Evolutionary conservation across 1,284 basidiomycete genomes (phyloP), one percentile per base, ranked within the genome.

Genomic region (Tilletia indica): DNA sequence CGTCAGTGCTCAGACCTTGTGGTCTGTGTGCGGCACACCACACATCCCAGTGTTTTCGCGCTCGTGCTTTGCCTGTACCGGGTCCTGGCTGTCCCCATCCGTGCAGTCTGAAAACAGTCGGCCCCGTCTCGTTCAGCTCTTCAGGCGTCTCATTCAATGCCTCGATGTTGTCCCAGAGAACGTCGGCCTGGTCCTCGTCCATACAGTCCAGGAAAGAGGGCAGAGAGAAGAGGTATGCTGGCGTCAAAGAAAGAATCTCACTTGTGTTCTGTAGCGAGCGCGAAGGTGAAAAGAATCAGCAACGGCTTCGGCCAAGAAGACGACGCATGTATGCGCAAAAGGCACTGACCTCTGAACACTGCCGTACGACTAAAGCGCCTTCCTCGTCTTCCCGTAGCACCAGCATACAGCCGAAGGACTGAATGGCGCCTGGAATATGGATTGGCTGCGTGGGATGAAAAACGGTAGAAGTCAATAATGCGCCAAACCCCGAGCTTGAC

Each of bases 321-420:
- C 68, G 56, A 19, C 34, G 45, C 67, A 19, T 16, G 63, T 45
- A 19, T 54, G 63, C 86, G 76, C 1, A 45, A 45, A 9, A 14
- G 1, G 3, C 1, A 45, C 42, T 45, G 80, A 92, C 91, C 87
- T 94, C 93, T 14, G 93, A 94, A 0, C 92, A 91, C 79, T 94
- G 93, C 11, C 90, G 88, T 19, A 94, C 91, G 1, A 88, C 77
- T 39, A 93, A 85, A 8, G 87, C 86, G 9, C 87, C 90, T 1
- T 91, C 89, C 12, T 88, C 86, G 39, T 89, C 86, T 78, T 93
- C 89, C 74, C 92, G 89, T 1, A 94, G 85, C 0, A 89, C 92
- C 67, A 95, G 88, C 19, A 94, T 87, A 0, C 94, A 91, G 9
- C 93, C 93, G 80, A 92, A 96, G 0, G 90, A 90, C 85, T 96